These are phyloP conservation scores for Encephalitozoon romaleae DNA, from an alignment of 371 early-diverging fungal genomes.

Conservation along the genomic window DNA sequence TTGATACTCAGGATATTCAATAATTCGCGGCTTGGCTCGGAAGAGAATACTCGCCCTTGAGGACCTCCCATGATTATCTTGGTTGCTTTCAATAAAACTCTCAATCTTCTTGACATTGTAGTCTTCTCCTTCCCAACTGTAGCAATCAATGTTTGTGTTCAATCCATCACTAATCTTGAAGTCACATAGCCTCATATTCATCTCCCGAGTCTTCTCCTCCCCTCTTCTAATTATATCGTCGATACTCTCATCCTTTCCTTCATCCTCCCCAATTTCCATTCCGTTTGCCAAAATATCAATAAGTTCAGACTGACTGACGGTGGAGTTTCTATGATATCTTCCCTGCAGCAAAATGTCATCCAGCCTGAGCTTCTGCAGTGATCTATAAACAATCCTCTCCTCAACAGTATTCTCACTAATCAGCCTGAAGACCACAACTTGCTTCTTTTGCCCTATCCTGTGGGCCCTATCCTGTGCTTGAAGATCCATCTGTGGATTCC, in stretches of 20 bases:
- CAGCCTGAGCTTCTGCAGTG: constrained; percentile 83
- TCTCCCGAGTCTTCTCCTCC: constrained; percentile 76
- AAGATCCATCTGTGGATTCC: constrained; percentile 96
- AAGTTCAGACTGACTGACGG: constrained; percentile 62
- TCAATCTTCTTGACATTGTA: constrained; percentile 63
- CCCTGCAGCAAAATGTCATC: constrained; percentile 95
- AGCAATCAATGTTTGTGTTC: constrained; percentile 63
- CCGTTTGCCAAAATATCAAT: constrained; percentile 64
- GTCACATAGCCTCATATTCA: constrained; percentile 73
- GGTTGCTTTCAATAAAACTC: constrained; percentile 17
- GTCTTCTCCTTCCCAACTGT: constrained; percentile 90
- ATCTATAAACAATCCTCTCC: constrained; percentile 73
- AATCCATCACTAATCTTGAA: constrained; percentile 72
- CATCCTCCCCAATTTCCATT: constrained; percentile 72
- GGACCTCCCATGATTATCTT: constrained; percentile 1
- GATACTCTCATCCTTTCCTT: constrained; percentile 74
- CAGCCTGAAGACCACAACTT: constrained; percentile 92
- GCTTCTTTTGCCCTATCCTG: constrained; percentile 98
- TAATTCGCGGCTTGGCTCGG: constrained; percentile 20
- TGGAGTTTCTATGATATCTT: constrained; percentile 63
- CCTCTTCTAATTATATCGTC: constrained; percentile 74
- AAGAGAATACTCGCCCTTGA: constrained; percentile 29
- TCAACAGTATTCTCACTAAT: constrained; percentile 82
- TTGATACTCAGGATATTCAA: constrained; percentile 69
- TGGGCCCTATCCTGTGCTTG: constrained; percentile 99